A percentile compares a stretch with the other conserved stretches of the same genome.
These are phyloP conservation scores for Coleophoma eucalyptorum DNA, from an alignment of 2,329 filamentous ascomycete species.

Conservation along the genomic window DNA sequence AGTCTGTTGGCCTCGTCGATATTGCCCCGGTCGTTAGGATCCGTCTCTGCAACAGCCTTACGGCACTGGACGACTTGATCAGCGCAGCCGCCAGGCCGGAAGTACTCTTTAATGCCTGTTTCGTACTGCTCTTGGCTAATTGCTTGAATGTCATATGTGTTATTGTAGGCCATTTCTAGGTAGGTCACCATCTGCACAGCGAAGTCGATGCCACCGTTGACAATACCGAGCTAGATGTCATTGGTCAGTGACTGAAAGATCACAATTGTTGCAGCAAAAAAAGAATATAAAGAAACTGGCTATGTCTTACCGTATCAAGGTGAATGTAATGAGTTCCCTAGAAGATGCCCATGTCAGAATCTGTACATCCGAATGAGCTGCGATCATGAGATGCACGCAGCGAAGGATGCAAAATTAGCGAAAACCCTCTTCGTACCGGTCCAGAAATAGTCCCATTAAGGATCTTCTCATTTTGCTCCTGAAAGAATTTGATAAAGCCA, in stretches of 20 bases:
- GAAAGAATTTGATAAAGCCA: conserved; percentile 48
- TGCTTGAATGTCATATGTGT: conserved; percentile 48
- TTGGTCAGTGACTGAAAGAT: too few species aligned
- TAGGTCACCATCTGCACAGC: conserved; percentile 41
- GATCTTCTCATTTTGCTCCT: conserved; percentile 56
- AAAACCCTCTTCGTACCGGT: conserved; percentile 8
- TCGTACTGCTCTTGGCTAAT: conserved; percentile 41
- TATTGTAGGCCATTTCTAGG: conserved; percentile 18
- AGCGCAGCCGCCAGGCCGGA: conserved; percentile 42
- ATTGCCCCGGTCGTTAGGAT: conserved; percentile 40
- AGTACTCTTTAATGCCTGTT: conserved; percentile 35
- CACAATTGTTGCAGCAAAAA: too few species aligned
- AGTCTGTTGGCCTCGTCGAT: conserved; percentile 34
- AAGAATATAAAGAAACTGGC: too few species aligned
- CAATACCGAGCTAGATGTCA: conserved; percentile 47
- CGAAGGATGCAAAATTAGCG: too few species aligned
- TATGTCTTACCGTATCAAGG: conserved; percentile 39
- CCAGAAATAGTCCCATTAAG: conserved; percentile 39
- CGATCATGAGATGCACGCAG: too few species aligned
- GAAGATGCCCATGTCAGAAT: too few species aligned
- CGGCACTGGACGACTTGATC: conserved; percentile 47
- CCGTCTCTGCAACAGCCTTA: conserved; percentile 36
- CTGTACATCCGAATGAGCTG: too few species aligned
- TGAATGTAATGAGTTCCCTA: conserved; percentile 50
- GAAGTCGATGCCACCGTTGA: conserved; percentile 65